A percentile compares a stretch with the other conserved stretches of the same genome.
Evolutionary conservation across 768 basidiomycete species (phyloP).

Genomic region (Leccinum arenicola): DNA sequence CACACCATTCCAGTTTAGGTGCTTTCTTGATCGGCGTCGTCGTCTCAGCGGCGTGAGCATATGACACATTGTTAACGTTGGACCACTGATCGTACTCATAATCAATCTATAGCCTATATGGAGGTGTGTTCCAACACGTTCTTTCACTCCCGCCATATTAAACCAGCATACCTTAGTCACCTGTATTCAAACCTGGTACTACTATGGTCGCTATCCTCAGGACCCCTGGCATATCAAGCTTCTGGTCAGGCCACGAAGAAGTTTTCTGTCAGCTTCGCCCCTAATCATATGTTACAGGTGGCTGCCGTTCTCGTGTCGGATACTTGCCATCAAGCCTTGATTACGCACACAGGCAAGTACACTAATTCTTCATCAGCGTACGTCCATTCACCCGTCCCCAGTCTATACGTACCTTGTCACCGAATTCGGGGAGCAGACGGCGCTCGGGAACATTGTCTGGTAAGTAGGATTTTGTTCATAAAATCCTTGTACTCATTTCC

Average conservation of each 20-base stretch:
- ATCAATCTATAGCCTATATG: slow-evolving; percentile 42
- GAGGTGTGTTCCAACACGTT: slow-evolving; percentile 35
- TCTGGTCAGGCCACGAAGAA: slow-evolving; percentile 36
- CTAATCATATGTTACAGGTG: slow-evolving; percentile 37
- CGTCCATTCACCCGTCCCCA: slow-evolving; percentile 16
- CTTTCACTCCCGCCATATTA: slow-evolving; percentile 5
- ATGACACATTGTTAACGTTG: slow-evolving; percentile 5
- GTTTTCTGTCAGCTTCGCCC: background rate
- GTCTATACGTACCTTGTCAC: slow-evolving; percentile 50
- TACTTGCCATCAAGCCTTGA: slow-evolving; percentile 54
- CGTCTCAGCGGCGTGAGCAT: slow-evolving; percentile 47
- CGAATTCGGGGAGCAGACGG: slow-evolving; percentile 32
- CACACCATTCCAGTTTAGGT: slow-evolving; percentile 40
- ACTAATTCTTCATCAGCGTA: background rate
- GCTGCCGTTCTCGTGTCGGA: slow-evolving; percentile 51
- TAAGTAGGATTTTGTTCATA: slow-evolving; percentile 21
- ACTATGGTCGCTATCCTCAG: slow-evolving; percentile 46
- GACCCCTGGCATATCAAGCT: slow-evolving; percentile 51
- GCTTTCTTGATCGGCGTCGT: slow-evolving; percentile 56
- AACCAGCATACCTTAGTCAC: slow-evolving; percentile 40
- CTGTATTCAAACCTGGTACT: slow-evolving; percentile 56
- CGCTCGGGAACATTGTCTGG: slow-evolving; percentile 43
- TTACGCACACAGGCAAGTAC: slow-evolving; percentile 49
- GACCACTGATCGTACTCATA: background rate
- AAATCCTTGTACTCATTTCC: background rate